phyloP scores from a whole-genome alignment of 2,329 filamentous ascomycete genomes.

The Cadophora sp. region DNA sequence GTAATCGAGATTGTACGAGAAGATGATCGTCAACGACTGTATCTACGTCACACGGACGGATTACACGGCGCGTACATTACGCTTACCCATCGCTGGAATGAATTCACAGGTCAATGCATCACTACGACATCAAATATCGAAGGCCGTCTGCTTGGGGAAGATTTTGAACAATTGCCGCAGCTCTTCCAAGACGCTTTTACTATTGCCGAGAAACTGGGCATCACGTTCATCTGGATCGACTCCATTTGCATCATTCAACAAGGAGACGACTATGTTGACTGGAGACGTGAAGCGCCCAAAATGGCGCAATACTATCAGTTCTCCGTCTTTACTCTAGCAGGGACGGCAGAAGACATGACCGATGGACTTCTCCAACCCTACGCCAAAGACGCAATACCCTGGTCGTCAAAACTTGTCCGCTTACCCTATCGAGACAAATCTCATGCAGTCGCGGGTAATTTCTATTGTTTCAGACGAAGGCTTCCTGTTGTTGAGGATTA shows the following conservation, averaged over 20 bases:
- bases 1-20: constrained; percentile 14
- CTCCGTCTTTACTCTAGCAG: constrained; percentile 21
- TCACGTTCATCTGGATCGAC: constrained; percentile 25
- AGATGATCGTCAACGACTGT: constrained; percentile 1
- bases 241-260: constrained; percentile 28
- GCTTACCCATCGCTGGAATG: constrained; percentile 23
- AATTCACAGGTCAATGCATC: neutral
- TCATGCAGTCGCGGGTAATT: neutral
- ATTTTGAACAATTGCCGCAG: constrained; percentile 7
- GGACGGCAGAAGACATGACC: constrained; percentile 3
- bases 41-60: constrained; percentile 16
- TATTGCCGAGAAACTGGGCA: constrained; percentile 9
- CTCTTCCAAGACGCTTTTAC: constrained; percentile 16
- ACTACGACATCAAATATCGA: constrained; percentile 16
- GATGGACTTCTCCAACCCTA: neutral
- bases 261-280: constrained; percentile 22
- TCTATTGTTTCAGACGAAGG: constrained; percentile 16
- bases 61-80: constrained; percentile 19
- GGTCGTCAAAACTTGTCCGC: constrained; percentile 18
- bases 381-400: neutral
- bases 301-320: constrained; percentile 25
- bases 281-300: constrained; percentile 19
- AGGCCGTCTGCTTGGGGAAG: neutral
- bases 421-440: constrained; percentile 17
- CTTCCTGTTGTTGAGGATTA: constrained; percentile 8